A percentile compares a stretch with the other conserved stretches of the same genome.
These are phyloP conservation scores for Fusarium ramigenum DNA, from an alignment of 2,329 filamentous ascomycete species.

Conservation along the genomic window DNA sequence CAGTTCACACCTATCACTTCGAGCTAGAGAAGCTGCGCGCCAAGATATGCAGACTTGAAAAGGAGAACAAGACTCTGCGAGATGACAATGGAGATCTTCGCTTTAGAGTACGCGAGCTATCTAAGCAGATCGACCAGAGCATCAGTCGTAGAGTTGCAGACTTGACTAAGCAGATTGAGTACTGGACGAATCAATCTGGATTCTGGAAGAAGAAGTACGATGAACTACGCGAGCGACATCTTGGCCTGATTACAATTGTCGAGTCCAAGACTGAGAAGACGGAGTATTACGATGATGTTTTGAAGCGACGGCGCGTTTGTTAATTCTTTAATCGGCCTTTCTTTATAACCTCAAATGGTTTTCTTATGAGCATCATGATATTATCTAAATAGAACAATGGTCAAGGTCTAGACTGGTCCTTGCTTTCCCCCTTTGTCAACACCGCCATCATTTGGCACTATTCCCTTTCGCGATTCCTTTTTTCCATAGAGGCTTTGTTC, in stretches of 20 bases:
- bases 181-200: conserved; percentile 48
- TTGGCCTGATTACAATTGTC: conserved; percentile 43
- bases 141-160: conserved; percentile 47
- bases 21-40: conserved; percentile 48
- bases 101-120: conserved; percentile 47
- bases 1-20: conserved; percentile 26
- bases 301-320: conserved; percentile 45
- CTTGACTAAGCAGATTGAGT: conserved; percentile 46
- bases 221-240: conserved; percentile 39
- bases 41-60: conserved; percentile 49
- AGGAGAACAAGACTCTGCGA: conserved; percentile 49
- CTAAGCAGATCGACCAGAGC: conserved; percentile 46
- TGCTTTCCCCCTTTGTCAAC: conserved; percentile 1
- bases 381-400: neutral
- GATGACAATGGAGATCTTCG: conserved; percentile 50
- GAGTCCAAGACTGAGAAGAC: conserved; percentile 47
- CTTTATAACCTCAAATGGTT: neutral
- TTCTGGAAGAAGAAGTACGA: conserved; percentile 47
- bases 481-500: neutral
- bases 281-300: conserved; percentile 48
- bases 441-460: neutral
- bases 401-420: neutral
- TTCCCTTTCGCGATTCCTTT: conserved; percentile 1
- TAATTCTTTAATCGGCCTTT: conserved; percentile 12
- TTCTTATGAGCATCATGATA: neutral